Base-by-base conservation (phyloP, 768 basidiomycete genomes). In the Agaricus subrufescens region DNA sequence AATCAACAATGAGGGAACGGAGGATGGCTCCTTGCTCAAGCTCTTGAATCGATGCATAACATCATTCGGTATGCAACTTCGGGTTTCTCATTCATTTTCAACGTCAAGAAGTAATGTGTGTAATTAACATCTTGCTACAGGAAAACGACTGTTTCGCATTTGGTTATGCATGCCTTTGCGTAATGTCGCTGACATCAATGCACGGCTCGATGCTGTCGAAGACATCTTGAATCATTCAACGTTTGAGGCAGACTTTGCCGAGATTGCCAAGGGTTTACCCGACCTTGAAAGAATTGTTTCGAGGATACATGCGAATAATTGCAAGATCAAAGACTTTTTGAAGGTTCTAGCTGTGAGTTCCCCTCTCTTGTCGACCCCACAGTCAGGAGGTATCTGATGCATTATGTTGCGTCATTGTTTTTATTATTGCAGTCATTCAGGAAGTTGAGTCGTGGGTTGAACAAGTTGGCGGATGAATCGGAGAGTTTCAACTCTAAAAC, bases 151-250 rank as follows among this genome's bases (percentile, higher is more conserved):
- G 29, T 98, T 99, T 80, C 84, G 95, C 42, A 89, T 96, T 52
- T 99, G 97, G 97, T 76, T 99, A 7, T 97, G 93, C 60, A 88
- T 88, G 79, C 97, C 97, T 19, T 72, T 99, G 59, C 83, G 87
- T 30, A 84, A 90, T 39, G 84, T 86, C 37, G 67, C 79, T 10
- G 90, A 90, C 47, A 98, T 99, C 71, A 95, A 96, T 64, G 86
- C 90, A 40, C 80, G 96, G 56, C 84, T 97, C 19, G 95, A 98
- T 67, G 97, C 97, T 3, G 92, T 99, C 2, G 78, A 97, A 63
- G 96, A 96, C 65, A 79, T 99, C 45, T 83, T 98, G 65, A 75
- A 83, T 25, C 83, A 96, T 61, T 84, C 83, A 1, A 82, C 78
- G 0, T 96, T 94, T 64, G 86, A 90, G 63, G 76, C 74, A 4